Evolutionary conservation across 352 stramenopile genomes (phyloP).

Genomic region (Peronosclerospora sorghi): DNA sequence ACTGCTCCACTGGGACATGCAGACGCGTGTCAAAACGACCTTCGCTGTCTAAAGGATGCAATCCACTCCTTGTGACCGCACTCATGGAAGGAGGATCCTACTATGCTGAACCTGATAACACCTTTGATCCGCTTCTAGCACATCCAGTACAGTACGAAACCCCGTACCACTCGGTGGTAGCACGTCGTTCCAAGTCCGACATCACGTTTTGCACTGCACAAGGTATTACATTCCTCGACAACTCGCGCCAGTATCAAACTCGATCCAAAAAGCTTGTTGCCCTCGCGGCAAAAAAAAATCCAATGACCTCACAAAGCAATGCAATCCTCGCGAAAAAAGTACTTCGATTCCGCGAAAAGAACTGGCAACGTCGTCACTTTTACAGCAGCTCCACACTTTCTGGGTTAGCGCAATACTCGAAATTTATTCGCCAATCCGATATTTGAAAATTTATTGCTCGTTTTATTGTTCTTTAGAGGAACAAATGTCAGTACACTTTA

Average conservation of each 20-base stretch:
- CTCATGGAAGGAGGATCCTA: conserved; percentile 1
- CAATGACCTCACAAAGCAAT: conserved; percentile 13
- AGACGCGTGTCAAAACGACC: conserved; percentile 3
- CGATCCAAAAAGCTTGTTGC: conserved; percentile 9
- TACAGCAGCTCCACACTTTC: too few species aligned
- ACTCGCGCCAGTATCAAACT: conserved; percentile 6
- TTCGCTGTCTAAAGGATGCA: conserved; percentile 12
- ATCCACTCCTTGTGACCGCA: conserved; percentile 4
- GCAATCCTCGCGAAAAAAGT: conserved; percentile 19
- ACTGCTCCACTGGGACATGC: neutral
- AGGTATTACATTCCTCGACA: conserved; percentile 16
- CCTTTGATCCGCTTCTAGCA: neutral
- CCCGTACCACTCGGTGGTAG: neutral
- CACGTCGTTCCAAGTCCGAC: conserved; percentile 11
- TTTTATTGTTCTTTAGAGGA: too few species aligned
- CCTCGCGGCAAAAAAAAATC: conserved; percentile 7
- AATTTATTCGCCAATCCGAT: too few species aligned
- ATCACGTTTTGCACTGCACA: conserved; percentile 18
- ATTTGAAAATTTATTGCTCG: too few species aligned
- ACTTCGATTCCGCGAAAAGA: conserved; percentile 16
- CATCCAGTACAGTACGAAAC: neutral
- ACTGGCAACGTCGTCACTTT: conserved; percentile 1
- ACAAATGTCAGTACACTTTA: too few species aligned
- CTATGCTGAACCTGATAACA: neutral
- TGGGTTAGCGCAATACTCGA: too few species aligned